Conservation (phyloP, 371 early-diverging fungal genomes). For the Mortierella sp. region DNA sequence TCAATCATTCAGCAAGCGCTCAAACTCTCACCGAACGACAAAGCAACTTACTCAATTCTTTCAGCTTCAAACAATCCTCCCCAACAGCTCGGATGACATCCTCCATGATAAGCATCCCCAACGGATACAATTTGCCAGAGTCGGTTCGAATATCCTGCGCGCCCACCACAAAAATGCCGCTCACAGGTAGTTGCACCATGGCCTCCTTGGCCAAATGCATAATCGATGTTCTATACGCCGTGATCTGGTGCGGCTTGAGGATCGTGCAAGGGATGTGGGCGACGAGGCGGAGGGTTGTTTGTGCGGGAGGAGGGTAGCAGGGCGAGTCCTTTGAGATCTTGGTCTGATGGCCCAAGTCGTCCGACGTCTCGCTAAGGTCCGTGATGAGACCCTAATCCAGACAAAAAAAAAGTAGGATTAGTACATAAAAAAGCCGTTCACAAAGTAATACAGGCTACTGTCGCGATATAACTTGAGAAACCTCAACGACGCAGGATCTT, state of each 20-base stretch:
- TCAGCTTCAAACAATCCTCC: conserved; percentile 70
- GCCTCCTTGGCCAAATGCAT: conserved; percentile 73
- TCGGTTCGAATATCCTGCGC: conserved; percentile 77
- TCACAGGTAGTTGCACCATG: conserved; percentile 63
- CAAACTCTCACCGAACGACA: not conserved
- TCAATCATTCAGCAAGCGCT: too few relatives aligned
- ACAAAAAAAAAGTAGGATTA: not conserved
- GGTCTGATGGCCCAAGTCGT: conserved; percentile 79
- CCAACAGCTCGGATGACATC: conserved; percentile 77
- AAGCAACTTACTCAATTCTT: conserved; percentile 67
- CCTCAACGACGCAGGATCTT: not conserved
- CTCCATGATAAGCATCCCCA: conserved; percentile 83
- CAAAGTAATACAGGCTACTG: not conserved
- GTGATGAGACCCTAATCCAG: conserved; percentile 80
- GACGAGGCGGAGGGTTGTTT: conserved; percentile 70
- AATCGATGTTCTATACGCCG: conserved; percentile 71
- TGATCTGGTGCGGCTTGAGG: conserved; percentile 62
- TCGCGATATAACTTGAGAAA: not conserved
- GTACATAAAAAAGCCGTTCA: not conserved
- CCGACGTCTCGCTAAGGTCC: conserved; percentile 82
- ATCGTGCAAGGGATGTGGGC: conserved; percentile 70
- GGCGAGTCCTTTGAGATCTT: conserved; percentile 62
- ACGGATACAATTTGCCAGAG: conserved; percentile 76
- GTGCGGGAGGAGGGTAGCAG: conserved; percentile 56
- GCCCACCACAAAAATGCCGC: conserved; percentile 80